phyloP scores from a whole-genome alignment of 2,329 filamentous ascomycete species.

The Talaromyces sp. region DNA sequence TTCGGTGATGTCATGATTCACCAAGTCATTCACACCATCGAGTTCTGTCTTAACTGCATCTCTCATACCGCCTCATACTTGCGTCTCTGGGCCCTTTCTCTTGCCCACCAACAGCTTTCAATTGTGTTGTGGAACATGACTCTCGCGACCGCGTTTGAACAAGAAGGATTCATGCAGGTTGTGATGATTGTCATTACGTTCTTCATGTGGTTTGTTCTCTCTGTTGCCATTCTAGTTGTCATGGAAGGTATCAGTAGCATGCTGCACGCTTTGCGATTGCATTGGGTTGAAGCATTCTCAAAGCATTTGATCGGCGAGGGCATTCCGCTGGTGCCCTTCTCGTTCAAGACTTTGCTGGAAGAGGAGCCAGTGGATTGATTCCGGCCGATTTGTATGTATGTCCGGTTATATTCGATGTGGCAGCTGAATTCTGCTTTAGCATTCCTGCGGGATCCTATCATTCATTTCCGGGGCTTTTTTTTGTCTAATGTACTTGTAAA shows the following conservation, averaged over 20 bases:
- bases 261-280: conserved; percentile 86
- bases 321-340: conserved; percentile 84
- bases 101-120: conserved; percentile 96
- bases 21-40: conserved; percentile 97
- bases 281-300: conserved; percentile 97
- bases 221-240: conserved; percentile 77
- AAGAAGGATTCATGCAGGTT: conserved; percentile 66
- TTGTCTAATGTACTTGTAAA: conserved; percentile 22
- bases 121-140: conserved; percentile 98
- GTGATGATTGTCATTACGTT: conserved; percentile 82
- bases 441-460: conserved; percentile 19
- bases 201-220: conserved; percentile 86
- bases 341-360: conserved; percentile 80
- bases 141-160: conserved; percentile 72
- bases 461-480: conserved; percentile 15
- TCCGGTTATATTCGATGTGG: too few relatives aligned
- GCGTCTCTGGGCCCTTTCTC: conserved; percentile 94
- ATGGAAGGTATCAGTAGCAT: conserved; percentile 96
- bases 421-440: conserved; percentile 16
- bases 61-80: conserved; percentile 98
- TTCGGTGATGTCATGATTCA: conserved; percentile 98
- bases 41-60: conserved; percentile 99
- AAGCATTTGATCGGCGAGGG: conserved; percentile 95
- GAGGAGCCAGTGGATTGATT: conserved; percentile 64
- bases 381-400: neutral